Conservation (phyloP, 768 basidiomycete species). For the Rhodotorula taiwanensis region DNA sequence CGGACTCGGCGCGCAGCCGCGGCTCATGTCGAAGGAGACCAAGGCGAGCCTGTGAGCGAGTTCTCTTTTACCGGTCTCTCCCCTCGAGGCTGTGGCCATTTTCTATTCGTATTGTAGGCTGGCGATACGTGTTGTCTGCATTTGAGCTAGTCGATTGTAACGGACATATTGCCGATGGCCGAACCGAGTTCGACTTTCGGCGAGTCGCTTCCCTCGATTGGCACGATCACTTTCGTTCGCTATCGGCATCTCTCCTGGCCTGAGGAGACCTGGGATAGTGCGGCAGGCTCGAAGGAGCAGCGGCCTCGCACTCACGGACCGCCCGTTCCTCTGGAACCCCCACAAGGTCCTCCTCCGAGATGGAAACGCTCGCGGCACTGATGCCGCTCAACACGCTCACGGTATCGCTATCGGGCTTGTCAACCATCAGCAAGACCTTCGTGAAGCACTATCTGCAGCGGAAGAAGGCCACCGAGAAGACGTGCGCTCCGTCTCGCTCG, state of each 20-base stretch:
- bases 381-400: constrained; percentile 33
- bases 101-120: no score
- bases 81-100: no score
- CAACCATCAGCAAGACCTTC: constrained; percentile 35
- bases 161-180: no score
- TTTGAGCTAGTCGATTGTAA: no score
- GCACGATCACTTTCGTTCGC: no score
- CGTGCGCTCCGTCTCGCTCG: constrained; percentile 8
- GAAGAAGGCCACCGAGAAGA: constrained; percentile 34
- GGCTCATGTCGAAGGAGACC: constrained; percentile 21
- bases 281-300: no score
- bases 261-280: no score
- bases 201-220: neutral
- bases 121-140: no score
- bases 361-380: constrained; percentile 12
- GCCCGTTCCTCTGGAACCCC: no score
- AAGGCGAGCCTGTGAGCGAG: constrained; percentile 16
- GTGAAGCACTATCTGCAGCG: constrained; percentile 44
- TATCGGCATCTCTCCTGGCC: no score
- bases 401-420: constrained; percentile 11
- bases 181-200: neutral
- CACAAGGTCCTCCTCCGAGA: neutral
- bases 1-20: constrained; percentile 34
- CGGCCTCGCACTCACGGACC: no score
- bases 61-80: no score